phyloP scores from a whole-genome alignment of 2,329 filamentous ascomycete genomes.

The Xylaria arbuscula region DNA sequence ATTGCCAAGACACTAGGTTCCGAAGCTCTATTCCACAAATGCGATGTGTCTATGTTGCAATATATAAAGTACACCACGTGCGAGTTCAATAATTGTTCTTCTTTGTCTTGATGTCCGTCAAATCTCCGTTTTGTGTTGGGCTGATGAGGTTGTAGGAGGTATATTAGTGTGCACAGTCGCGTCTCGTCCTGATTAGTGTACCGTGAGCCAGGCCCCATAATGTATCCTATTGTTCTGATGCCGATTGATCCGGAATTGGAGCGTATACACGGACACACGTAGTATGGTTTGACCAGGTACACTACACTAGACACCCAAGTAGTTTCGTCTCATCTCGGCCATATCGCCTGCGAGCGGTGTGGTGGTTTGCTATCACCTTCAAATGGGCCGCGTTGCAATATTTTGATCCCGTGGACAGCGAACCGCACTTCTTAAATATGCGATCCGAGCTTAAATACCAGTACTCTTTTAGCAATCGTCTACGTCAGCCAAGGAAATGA shows the following conservation, averaged over 20 bases:
- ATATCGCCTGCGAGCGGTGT: not conserved
- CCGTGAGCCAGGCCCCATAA: not conserved
- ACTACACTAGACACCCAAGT: not conserved
- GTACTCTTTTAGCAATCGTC: no score
- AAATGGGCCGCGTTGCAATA: not conserved
- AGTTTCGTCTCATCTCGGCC: conserved; percentile 22
- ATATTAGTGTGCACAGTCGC: not conserved
- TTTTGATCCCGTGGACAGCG: no score
- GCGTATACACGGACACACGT: not conserved
- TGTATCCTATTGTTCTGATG: conserved; percentile 3
- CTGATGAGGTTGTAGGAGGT: not conserved
- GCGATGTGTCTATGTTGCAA: not conserved
- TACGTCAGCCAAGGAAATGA: not conserved
- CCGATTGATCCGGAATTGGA: conserved; percentile 31
- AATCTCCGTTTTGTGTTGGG: not conserved
- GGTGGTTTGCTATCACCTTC: not conserved
- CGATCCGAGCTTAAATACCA: no score
- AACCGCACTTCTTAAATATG: no score
- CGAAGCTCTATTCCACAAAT: no score
- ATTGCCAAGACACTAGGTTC: not conserved
- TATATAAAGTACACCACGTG: conserved; percentile 1
- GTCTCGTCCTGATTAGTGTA: no score
- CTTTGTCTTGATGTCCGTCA: not conserved
- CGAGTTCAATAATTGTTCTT: not conserved
- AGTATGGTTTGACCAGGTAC: not conserved